Conservation (phyloP, 768 basidiomycete genomes). For the Mycena vitilis region DNA sequence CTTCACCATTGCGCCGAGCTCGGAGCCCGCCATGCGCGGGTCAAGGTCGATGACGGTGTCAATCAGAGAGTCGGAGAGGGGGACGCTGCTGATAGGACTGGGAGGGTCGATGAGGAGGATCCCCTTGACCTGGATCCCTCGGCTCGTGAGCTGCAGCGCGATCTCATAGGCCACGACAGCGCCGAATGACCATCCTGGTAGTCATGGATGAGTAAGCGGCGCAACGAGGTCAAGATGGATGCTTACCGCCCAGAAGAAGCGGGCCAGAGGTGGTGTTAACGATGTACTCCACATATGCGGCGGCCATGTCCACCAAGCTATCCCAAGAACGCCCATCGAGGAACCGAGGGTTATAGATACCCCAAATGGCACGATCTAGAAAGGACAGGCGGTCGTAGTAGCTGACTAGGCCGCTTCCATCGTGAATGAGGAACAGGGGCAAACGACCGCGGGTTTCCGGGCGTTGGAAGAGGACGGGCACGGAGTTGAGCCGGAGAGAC, state of each 20-base stretch:
- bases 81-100: constrained; percentile 60
- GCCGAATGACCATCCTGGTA: constrained; percentile 82
- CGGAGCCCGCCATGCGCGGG: constrained; percentile 42
- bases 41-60: constrained; percentile 54
- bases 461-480: constrained; percentile 52
- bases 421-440: constrained; percentile 77
- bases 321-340: constrained; percentile 58
- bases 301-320: constrained; percentile 63
- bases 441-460: constrained; percentile 20
- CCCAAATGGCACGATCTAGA: constrained; percentile 69
- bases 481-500: constrained; percentile 41
- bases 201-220: neutral
- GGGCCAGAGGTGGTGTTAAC: constrained; percentile 48
- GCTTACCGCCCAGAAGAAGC: constrained; percentile 70
- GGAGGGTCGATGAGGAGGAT: constrained; percentile 78
- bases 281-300: constrained; percentile 59
- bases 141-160: constrained; percentile 61
- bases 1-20: constrained; percentile 51
- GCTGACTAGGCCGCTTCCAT: constrained; percentile 73
- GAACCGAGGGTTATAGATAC: constrained; percentile 68
- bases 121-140: constrained; percentile 61
- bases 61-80: constrained; percentile 66
- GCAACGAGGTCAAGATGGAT: neutral
- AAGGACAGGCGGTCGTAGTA: constrained; percentile 61
- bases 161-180: constrained; percentile 79